These are phyloP conservation scores for Amborella trichopoda DNA, from an alignment of 164 flowering plant species.

Conservation along the genomic window DNA sequence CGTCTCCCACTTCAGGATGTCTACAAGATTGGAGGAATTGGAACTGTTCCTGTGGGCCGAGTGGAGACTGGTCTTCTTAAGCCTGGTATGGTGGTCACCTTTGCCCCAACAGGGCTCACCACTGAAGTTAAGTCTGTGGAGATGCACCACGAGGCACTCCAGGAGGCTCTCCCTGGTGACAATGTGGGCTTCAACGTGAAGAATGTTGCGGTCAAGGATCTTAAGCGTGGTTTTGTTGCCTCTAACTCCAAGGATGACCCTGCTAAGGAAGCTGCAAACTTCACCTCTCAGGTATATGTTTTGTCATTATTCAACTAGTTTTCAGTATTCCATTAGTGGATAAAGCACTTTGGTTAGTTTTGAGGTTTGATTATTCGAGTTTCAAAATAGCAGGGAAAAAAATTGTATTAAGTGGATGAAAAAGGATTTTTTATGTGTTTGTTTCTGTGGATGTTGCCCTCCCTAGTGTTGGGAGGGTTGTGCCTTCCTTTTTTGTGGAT, in stretches of 20 bases:
- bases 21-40: conserved; percentile 58
- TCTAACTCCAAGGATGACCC: conserved; percentile 58
- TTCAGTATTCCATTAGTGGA: no score
- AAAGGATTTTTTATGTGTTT: no score
- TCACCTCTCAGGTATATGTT: conserved; percentile 12
- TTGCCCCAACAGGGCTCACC: conserved; percentile 47
- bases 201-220: conserved; percentile 51
- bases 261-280: conserved; percentile 18
- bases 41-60: conserved; percentile 50
- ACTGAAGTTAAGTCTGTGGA: conserved; percentile 60
- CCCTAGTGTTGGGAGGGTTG: no score
- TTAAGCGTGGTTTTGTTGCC: conserved; percentile 48
- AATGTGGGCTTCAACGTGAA: conserved; percentile 52
- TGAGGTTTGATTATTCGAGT: no score
- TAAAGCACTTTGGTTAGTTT: no score
- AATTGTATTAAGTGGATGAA: no score
- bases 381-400: no score
- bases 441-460: no score
- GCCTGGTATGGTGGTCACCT: conserved; percentile 56
- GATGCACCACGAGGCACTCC: conserved; percentile 57
- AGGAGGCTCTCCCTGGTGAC: conserved; percentile 51
- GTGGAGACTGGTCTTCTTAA: conserved; percentile 43
- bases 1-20: conserved; percentile 57
- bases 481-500: no score
- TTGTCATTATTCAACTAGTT: no score